phyloP scores from a whole-genome alignment of 1,284 basidiomycete genomes.

The Athelia sp. region DNA sequence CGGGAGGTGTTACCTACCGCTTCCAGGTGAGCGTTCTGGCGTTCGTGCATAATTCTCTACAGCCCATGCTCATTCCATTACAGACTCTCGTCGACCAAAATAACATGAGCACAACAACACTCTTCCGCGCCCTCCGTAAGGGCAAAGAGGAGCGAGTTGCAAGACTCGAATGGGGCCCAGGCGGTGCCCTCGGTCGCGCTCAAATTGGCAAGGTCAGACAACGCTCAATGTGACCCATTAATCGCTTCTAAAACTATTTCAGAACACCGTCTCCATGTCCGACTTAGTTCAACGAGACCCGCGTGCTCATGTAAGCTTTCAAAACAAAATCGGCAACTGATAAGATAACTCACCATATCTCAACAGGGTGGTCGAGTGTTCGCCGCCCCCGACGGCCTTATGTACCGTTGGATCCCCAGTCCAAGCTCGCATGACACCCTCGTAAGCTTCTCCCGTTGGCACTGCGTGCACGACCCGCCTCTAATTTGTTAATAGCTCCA shows the following conservation, averaged over 20 bases:
- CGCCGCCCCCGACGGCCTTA: slow-evolving; percentile 74
- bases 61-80: not conserved
- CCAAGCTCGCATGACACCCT: slow-evolving; percentile 52
- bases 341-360: slow-evolving; percentile 12
- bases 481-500: slow-evolving; percentile 45
- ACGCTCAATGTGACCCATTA: slow-evolving; percentile 4
- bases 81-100: slow-evolving; percentile 60
- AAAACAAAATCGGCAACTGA: slow-evolving; percentile 9
- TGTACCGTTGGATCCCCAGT: slow-evolving; percentile 72
- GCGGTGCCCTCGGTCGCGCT: slow-evolving; percentile 74
- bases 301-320: slow-evolving; percentile 47
- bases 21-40: slow-evolving; percentile 50
- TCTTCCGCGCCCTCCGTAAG: slow-evolving; percentile 70
- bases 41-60: slow-evolving; percentile 4
- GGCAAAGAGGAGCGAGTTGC: slow-evolving; percentile 82
- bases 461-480: slow-evolving; percentile 7
- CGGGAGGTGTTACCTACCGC: slow-evolving; percentile 75
- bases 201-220: slow-evolving; percentile 70
- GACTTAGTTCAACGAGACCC: slow-evolving; percentile 69
- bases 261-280: slow-evolving; percentile 75
- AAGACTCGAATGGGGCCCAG: slow-evolving; percentile 78
- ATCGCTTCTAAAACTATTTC: slow-evolving; percentile 13
- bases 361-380: slow-evolving; percentile 60
- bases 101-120: slow-evolving; percentile 67
- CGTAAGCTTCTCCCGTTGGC: slow-evolving; percentile 38